Evolutionary conservation across 129 eudicot genomes (phyloP), one percentile per base, ranked within the genome.

Genomic region (Deinandra increscens): DNA sequence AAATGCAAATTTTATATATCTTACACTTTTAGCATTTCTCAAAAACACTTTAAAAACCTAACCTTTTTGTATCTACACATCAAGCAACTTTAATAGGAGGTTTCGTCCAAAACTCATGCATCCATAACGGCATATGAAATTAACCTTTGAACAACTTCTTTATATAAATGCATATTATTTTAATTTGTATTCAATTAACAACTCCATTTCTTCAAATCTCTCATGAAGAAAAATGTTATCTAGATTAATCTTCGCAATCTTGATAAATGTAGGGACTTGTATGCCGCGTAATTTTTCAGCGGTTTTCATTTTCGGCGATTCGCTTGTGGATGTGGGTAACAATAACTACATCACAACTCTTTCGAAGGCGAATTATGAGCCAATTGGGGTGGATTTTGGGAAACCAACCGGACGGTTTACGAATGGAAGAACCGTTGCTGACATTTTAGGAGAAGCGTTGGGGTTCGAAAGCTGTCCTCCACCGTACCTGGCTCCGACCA

Each of bases 361-460:
- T 5, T 77, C 97, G 26, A 87, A 85, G 82, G 95, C 97, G 11
- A 76, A 91, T 73, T 87, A 67, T 50, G 26, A 50, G 45, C 96
- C 97, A 3, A 69, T 81, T 44, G 97, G 97, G 39, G 71, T 91
- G 59, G 97, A 91, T 80, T 91, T 87, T 42, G 96, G 95, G 58
- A 64, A 46, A 19, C 92, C 92, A 41, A 87, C 97, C 3, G 97
- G 95, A 23, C 64, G 97, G 71, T 91, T 66, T 80, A 91, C 97
- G 0, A 91, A 91, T 73, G 97, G 92, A 61, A 85, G 91, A 85
- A 90, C 91, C 29, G 89, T 87, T 46, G 75, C 20, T 39, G 97
- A 91, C 84, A 83, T 87, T 41, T 7, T 91, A 87, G 95, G 92
- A 22, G 77, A 87, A 44, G 63, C 66, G 50, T 22, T 84, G 72